Conservation (phyloP, 768 basidiomycete genomes). For the Dioszegia aurantiaca region DNA sequence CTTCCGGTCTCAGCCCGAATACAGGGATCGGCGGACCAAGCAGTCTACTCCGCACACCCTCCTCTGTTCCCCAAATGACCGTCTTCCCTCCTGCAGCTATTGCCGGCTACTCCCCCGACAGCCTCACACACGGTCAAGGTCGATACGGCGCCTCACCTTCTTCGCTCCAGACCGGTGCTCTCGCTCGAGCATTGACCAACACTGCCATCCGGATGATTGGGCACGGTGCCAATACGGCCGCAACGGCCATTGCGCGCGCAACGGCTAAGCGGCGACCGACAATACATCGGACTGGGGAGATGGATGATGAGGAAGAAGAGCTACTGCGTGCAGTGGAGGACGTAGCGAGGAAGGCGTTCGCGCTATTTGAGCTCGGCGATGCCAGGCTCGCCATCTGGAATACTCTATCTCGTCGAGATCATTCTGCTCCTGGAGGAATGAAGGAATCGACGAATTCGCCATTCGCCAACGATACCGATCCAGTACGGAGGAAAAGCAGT, state of each 20-base stretch:
- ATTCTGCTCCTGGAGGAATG: not conserved
- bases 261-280: conserved; percentile 27
- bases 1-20: conserved; percentile 2
- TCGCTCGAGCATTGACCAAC: conserved; percentile 53
- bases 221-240: conserved; percentile 39
- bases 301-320: conserved; percentile 62
- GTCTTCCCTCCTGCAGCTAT: conserved; percentile 36
- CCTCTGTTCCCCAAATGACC: conserved; percentile 26
- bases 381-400: conserved; percentile 60
- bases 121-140: conserved; percentile 1
- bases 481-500: conserved; percentile 48
- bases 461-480: conserved; percentile 16
- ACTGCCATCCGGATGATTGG: conserved; percentile 54
- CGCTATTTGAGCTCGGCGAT: conserved; percentile 89
- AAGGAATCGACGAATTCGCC: conserved; percentile 18
- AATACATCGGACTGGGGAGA: conserved; percentile 34
- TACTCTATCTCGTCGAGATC: conserved; percentile 11
- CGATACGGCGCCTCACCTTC: conserved; percentile 46
- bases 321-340: conserved; percentile 79
- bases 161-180: conserved; percentile 47
- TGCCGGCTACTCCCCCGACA: conserved; percentile 33
- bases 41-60: conserved; percentile 14
- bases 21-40: no score
- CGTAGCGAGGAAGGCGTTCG: conserved; percentile 91
- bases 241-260: conserved; percentile 36